Base-by-base conservation (phyloP, 177 flowering plant species). In the Vitis hybrid region DNA sequence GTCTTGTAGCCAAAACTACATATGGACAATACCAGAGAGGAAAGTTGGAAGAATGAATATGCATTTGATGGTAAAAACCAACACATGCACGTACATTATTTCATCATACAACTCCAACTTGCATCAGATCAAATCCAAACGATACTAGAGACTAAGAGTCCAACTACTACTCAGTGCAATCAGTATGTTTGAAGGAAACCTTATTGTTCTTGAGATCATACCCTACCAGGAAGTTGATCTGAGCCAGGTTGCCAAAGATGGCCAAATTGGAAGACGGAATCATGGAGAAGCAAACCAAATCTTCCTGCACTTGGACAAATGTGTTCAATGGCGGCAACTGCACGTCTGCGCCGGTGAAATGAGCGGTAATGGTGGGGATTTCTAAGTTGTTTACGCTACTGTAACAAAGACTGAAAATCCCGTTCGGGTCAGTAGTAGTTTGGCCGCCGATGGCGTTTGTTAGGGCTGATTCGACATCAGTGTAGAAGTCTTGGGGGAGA, bases 301-400 rank as follows among this genome's bases (percentile, higher is more conserved):
- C 72, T 4, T 74, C 73, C 14, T 65, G 18, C 11, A 77, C 70
- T 51, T 58, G 30, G 4, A 70, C 34, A 62, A 84, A 82, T 3
- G 75, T 64, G 62, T 74, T 80, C 5, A 15, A 17, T 1, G 72
- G 48, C 8, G 40, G 52, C 66, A 86, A 34, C 61, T 64, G 60
- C 72, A 79, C 64, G 8, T 80, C 83, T 0, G 80, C 85, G 0
- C 81, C 83, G 1, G 62, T 65, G 56, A 84, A 84, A 69, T 81
- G 80, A 15, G 73, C 59, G 0, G 64, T 72, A 1, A 86, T 50
- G 4, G 11, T 15, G 0, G 89, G 89, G 1, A 74, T 45, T 10
- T 61, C 40, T 13, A 75, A 11, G 0, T 63, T 69, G 0, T 32
- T 45, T 2, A 9, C 26, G 7, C 11, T 56, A 5, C 58, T 9